Conservation (phyloP, 2,329 filamentous ascomycete species). For the Fonsecaea monophora region DNA sequence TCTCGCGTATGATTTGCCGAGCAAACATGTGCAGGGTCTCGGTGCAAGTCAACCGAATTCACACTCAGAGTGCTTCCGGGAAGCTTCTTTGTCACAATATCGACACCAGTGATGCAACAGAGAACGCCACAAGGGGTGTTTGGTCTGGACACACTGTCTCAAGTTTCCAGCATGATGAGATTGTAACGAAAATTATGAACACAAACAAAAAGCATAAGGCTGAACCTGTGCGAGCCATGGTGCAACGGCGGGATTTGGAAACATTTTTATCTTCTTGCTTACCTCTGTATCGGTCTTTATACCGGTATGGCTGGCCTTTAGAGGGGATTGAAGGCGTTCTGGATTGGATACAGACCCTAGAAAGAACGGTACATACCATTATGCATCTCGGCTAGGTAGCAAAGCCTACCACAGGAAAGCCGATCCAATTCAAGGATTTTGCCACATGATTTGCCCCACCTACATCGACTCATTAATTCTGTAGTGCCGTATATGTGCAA, state of each 20-base stretch:
- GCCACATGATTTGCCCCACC: background rate
- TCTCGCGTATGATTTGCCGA: conserved; percentile 10
- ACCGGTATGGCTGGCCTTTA: background rate
- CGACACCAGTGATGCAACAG: background rate
- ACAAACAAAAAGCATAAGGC: conserved; percentile 12
- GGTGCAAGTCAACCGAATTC: conserved; percentile 3
- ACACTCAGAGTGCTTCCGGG: conserved; percentile 12
- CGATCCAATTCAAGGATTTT: background rate
- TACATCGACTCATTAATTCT: background rate
- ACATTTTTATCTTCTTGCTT: conserved; percentile 1
- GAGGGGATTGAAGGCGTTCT: background rate
- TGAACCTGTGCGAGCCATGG: conserved; percentile 9
- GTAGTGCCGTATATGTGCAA: background rate
- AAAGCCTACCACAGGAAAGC: background rate
- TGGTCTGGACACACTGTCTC: background rate
- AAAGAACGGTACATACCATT: conserved; percentile 6
- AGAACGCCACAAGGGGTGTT: background rate
- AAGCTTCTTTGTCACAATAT: conserved; percentile 11
- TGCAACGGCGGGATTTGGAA: conserved; percentile 5
- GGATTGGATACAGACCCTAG: background rate
- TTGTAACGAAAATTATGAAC: conserved; percentile 20
- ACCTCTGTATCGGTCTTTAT: background rate
- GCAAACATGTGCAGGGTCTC: conserved; percentile 9
- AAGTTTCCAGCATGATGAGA: conserved; percentile 7
- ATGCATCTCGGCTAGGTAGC: background rate